phyloP scores from a whole-genome alignment of 2,329 filamentous ascomycete genomes.

The Talaromyces sp. region DNA sequence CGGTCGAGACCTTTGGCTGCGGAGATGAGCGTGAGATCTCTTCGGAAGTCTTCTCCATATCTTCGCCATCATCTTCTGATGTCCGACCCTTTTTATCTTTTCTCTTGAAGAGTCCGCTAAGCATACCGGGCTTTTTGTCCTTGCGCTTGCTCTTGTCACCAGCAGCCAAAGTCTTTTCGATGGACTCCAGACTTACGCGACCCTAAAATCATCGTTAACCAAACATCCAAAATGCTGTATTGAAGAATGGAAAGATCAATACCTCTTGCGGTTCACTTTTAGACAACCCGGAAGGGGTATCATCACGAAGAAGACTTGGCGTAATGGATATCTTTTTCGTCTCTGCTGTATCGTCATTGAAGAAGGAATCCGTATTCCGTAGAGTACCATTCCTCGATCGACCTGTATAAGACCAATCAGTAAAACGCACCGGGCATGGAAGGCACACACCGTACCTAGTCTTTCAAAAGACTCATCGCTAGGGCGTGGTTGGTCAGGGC shows the following conservation, averaged over 20 bases:
- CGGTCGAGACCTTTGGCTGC: slow-evolving; percentile 42
- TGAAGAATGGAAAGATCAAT: slow-evolving; percentile 11
- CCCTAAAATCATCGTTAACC: slow-evolving; percentile 36
- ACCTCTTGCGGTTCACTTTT: slow-evolving; percentile 38
- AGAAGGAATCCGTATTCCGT: slow-evolving; percentile 92
- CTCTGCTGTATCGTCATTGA: slow-evolving; percentile 90
- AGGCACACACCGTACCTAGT: slow-evolving; percentile 29
- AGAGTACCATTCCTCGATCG: slow-evolving; percentile 78
- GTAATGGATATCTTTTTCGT: slow-evolving; percentile 97
- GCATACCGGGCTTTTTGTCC: slow-evolving; percentile 65
- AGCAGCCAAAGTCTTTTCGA: slow-evolving; percentile 62
- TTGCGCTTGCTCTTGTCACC: slow-evolving; percentile 64
- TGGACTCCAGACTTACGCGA: slow-evolving; percentile 67
- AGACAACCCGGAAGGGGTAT: slow-evolving; percentile 42
- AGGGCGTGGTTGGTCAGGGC: slow-evolving; percentile 41
- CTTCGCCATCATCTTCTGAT: slow-evolving; percentile 44
- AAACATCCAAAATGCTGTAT: slow-evolving; percentile 24
- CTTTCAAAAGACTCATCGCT: slow-evolving; percentile 64
- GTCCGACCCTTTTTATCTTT: slow-evolving; percentile 57
- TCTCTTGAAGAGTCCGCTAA: slow-evolving; percentile 64
- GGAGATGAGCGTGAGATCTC: slow-evolving; percentile 48
- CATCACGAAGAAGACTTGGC: slow-evolving; percentile 83
- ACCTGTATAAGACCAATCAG: slow-evolving; percentile 24
- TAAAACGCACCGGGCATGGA: not conserved
- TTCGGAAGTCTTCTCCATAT: slow-evolving; percentile 57